A percentile compares a stretch with the other conserved stretches of the same genome.
phyloP scores from a whole-genome alignment of 2,329 filamentous ascomycete species.

The Myriosclerotinia duriaeana region DNA sequence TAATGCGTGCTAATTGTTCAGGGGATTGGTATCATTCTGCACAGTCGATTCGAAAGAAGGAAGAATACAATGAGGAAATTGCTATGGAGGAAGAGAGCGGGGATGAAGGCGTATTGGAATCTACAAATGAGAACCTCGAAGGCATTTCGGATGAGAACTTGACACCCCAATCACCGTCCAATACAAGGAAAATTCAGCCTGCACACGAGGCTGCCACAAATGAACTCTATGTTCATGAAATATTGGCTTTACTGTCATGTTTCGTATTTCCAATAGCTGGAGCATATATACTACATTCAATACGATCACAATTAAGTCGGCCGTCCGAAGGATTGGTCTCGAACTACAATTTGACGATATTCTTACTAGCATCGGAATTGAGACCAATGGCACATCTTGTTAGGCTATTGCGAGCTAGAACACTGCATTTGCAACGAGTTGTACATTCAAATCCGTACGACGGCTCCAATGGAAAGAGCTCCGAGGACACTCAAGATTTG shows the following conservation, averaged over 20 bases:
- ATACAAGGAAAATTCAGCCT: slow-evolving; percentile 30
- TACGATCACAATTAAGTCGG: slow-evolving; percentile 76
- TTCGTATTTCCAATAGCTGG: slow-evolving; percentile 75
- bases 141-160: slow-evolving; percentile 26
- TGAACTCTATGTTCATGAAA: slow-evolving; percentile 74
- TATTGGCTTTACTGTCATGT: slow-evolving; percentile 72
- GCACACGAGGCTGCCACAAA: slow-evolving; percentile 47
- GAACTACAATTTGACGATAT: slow-evolving; percentile 90
- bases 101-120: slow-evolving; percentile 42
- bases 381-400: slow-evolving; percentile 80
- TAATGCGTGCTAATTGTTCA: slow-evolving; percentile 24
- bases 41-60: slow-evolving; percentile 58
- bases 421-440: slow-evolving; percentile 75
- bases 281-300: slow-evolving; percentile 79
- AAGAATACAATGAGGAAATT: slow-evolving; percentile 45
- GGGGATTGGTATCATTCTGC: slow-evolving; percentile 75
- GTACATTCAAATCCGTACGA: slow-evolving; percentile 56
- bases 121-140: slow-evolving; percentile 37
- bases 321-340: slow-evolving; percentile 86
- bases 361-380: slow-evolving; percentile 82
- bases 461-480: slow-evolving; percentile 34
- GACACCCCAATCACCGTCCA: slow-evolving; percentile 27
- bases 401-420: slow-evolving; percentile 74
- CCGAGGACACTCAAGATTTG: slow-evolving; percentile 55
- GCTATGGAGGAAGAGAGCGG: slow-evolving; percentile 48